phyloP scores from a whole-genome alignment of 306 rosid species.

The Sophora flavescens region DNA sequence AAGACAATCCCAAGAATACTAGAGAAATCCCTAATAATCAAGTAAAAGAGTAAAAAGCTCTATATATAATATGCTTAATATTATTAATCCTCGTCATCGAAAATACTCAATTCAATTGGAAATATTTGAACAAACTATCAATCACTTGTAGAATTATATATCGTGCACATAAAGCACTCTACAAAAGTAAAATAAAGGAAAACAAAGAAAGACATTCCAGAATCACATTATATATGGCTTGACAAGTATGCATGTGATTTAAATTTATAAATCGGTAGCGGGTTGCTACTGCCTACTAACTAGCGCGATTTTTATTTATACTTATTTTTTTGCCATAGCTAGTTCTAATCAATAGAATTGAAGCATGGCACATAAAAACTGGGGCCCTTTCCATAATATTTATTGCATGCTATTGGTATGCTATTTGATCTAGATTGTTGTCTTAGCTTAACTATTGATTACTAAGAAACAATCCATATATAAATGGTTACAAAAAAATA shows the following conservation, averaged over 20 bases:
- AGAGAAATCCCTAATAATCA: not conserved
- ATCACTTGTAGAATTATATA: not conserved
- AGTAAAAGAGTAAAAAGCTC: not conserved
- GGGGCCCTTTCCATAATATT: not conserved
- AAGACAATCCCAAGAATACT: not conserved
- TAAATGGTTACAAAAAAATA: not conserved
- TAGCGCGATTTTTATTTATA: not conserved
- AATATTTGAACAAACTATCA: not conserved
- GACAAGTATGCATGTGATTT: not conserved
- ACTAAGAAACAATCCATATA: conserved; percentile 5
- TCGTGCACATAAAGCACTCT: not conserved
- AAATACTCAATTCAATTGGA: too few species aligned
- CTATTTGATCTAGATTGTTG: not conserved
- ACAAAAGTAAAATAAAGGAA: not conserved
- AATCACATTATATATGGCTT: not conserved
- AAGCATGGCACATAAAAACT: conserved; percentile 29
- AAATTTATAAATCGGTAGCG: not conserved
- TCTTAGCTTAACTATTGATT: not conserved
- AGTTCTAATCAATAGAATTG: not conserved
- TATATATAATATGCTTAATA: not conserved
- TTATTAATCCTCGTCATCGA: not conserved
- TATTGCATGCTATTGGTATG: not conserved
- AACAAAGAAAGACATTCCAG: not conserved
- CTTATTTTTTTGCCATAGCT: not conserved
- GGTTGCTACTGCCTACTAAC: not conserved